Base-by-base conservation (phyloP, 208 protist genomes). In the Strigomonas culicis region DNA sequence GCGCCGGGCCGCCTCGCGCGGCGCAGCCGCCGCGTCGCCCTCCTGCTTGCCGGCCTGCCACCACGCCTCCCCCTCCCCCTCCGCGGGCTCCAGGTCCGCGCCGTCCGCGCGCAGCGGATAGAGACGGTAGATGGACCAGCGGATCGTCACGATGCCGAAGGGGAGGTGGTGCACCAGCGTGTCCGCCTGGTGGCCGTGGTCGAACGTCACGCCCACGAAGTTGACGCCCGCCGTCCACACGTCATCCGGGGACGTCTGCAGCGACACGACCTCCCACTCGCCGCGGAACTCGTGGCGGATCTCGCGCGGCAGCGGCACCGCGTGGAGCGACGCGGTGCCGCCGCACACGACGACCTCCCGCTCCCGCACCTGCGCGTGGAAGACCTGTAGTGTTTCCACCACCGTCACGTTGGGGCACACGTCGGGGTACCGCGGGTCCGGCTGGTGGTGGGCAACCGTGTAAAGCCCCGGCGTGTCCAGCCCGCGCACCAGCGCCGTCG, bases 131-230 rank as follows among this genome's bases (percentile, higher is more conserved):
- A 95, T 73, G 30, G 84, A 72, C 89, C 89, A 95, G 17, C 89
- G 85, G 32, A 95, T 68, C 43, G 81, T 93, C 41, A 95, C 70
- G 25, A 95, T 80, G 27, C 89, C 89, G 68, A 95, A 95, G n/a
- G 86, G 86, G 36, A 95, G 72, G 11, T 82, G 81, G 31, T 74
- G 69, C 63, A 95, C 82, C 1, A 84, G 50, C 28, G 86, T 92
- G 53, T 79, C 68, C 10, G 78, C 60, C 21, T 60, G 74, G 43
- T 44, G 60, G 55, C 61, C 77, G 49, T 67, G 70, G 32, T 92
- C 78, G 51, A 94, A 88, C 21, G 44, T 64, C 34, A 94, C 79
- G 22, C 88, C 80, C 0, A 75, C 79, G 62, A 94, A 80, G 68
- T 84, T 87, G 32, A 58, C 57, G 0, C 75, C 76, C 2, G 46